phyloP scores from a whole-genome alignment of 164 flowering plant species.

The Euptelea pleiosperma region DNA sequence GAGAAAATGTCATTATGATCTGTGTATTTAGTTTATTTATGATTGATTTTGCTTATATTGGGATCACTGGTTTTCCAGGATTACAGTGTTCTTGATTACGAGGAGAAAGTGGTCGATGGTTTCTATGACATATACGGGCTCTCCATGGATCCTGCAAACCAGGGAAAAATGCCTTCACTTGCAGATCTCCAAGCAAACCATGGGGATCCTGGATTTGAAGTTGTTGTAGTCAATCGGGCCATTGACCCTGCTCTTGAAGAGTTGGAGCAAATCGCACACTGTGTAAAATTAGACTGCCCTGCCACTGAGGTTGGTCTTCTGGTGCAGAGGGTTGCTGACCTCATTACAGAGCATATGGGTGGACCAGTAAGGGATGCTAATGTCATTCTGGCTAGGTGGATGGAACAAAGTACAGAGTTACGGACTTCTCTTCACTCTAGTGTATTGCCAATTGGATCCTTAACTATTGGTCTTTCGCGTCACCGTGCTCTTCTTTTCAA shows the following conservation, averaged over 20 bases:
- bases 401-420: slow-evolving; percentile 71
- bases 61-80: slow-evolving; percentile 43
- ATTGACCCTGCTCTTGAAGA: slow-evolving; percentile 80
- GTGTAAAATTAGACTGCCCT: slow-evolving; percentile 72
- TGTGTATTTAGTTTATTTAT: not conserved
- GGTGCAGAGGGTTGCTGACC: slow-evolving; percentile 85
- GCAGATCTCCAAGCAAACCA: slow-evolving; percentile 59
- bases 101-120: slow-evolving; percentile 88
- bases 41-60: slow-evolving; percentile 14
- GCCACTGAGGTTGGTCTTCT: slow-evolving; percentile 45
- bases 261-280: slow-evolving; percentile 81
- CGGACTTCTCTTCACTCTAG: slow-evolving; percentile 74
- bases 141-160: slow-evolving; percentile 47
- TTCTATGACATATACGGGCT: slow-evolving; percentile 84
- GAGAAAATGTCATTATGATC: not conserved
- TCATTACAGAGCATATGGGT: slow-evolving; percentile 92
- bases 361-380: slow-evolving; percentile 92
- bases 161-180: slow-evolving; percentile 87
- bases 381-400: slow-evolving; percentile 75
- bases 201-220: slow-evolving; percentile 75
- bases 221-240: slow-evolving; percentile 65
- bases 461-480: slow-evolving; percentile 79
- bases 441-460: slow-evolving; percentile 86
- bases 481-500: slow-evolving; percentile 98
- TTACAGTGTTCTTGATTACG: slow-evolving; percentile 86